Evolutionary conservation across 1,284 basidiomycete species (phyloP), one percentile per base, ranked within the genome.

Genomic region (Rhodotorula sp.): DNA sequence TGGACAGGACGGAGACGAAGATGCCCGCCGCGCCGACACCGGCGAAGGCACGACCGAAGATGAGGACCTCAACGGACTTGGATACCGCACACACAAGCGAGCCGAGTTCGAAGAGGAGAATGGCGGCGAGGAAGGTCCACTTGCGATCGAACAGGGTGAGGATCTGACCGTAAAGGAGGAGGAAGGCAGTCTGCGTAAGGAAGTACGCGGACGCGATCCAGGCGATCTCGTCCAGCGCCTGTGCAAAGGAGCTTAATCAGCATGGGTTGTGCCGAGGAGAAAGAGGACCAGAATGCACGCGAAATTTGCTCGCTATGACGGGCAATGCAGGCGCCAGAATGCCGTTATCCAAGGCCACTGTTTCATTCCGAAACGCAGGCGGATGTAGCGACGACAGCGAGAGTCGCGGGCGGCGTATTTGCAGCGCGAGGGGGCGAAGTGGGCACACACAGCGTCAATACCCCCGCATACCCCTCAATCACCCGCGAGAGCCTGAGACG

Each of bases 71-170:
- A 76, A 85, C 80, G 44, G 72, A 81, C 0, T 83, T 82, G 0
- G 85, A 81, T 22, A 85, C 83, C n/a, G 82, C 86, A 70, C 85
- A 87, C 34, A 87, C 77, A 41, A 85, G 80, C 17, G 82, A 83
- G 21, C 86, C 86, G 41, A 86, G 65, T 64, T 85, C 84, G 66
- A 85, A 85, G 74, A 84, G 75, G 75, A 83, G 74, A 65, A 87
- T 82, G 54, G 84, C 81, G 29, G 75, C 74, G 46, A 86, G 80
- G 70, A 84, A 84, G 41, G 83, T 62, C 82, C 82, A 76, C 78
- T 70, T 70, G n/a, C 73, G 81, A 67, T 83, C 81, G 57, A 83
- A 75, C 60, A 83, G 81, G 54, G 82, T 80, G 57, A 82, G 80
- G 60, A 82, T 81, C 77, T 83, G 82, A 0, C 82, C 82, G 39